A percentile compares a stretch with the other conserved stretches of the same genome.
Evolutionary conservation across 176 grass and related monocot genomes (phyloP).

Genomic region (Poa pratensis): DNA sequence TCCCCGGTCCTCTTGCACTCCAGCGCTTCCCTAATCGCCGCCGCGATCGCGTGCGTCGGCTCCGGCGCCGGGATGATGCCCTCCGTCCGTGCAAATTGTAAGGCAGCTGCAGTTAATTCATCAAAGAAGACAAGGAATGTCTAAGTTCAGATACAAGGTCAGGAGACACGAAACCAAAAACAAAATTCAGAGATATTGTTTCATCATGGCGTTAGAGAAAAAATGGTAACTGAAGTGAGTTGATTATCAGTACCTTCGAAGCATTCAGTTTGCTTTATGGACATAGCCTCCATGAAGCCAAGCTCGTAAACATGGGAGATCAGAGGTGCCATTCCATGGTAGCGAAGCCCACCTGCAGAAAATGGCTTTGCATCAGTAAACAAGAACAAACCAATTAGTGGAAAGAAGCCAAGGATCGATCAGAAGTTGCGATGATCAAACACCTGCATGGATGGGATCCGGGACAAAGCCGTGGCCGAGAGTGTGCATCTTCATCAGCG

Average conservation of each 20-base stretch:
- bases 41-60: conserved; percentile 91
- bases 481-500: conserved; percentile 99
- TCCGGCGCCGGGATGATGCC: conserved; percentile 97
- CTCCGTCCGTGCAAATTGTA: conserved; percentile 87
- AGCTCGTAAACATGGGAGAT: conserved; percentile 92
- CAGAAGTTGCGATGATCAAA: neutral
- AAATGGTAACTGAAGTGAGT: neutral
- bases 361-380: neutral
- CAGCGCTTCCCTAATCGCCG: conserved; percentile 84
- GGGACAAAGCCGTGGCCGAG: conserved; percentile 92
- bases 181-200: neutral
- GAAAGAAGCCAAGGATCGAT: neutral
- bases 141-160: neutral
- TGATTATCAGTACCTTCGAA: conserved; percentile 62
- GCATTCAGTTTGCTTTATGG: conserved; percentile 90
- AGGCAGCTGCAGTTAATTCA: conserved; percentile 59
- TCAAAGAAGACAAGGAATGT: neutral
- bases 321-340: conserved; percentile 96
- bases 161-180: neutral
- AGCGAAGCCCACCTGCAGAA: conserved; percentile 75
- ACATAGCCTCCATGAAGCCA: conserved; percentile 76
- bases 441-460: conserved; percentile 89
- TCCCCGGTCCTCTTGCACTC: conserved; percentile 85
- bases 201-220: neutral
- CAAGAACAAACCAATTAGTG: neutral